These are phyloP conservation scores for Lipomyces mesembrius DNA, from an alignment of 805 yeast species.

Conservation along the genomic window DNA sequence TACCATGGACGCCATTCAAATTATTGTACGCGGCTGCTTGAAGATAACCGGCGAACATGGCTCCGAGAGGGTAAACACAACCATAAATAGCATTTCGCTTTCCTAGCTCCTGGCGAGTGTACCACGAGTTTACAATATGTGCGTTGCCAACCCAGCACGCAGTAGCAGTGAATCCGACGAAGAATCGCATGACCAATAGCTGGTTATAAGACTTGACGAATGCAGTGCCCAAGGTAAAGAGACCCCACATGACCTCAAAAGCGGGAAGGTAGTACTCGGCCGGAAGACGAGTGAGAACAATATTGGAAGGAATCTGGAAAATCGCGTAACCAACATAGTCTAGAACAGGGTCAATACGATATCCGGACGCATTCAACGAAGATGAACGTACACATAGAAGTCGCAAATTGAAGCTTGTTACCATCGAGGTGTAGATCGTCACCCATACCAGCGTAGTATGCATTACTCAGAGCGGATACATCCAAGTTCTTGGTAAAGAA, in stretches of 20 bases:
- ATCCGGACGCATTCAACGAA: conserved; percentile 35
- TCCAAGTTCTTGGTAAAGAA: conserved; percentile 74
- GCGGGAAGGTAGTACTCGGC: conserved; percentile 52
- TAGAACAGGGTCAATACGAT: conserved; percentile 53
- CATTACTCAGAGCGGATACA: conserved; percentile 62
- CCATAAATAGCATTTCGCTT: conserved; percentile 65
- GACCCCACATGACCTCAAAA: conserved; percentile 50
- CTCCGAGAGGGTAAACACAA: conserved; percentile 65
- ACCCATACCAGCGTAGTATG: conserved; percentile 69
- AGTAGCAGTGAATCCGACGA: conserved; percentile 52
- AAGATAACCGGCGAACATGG: conserved; percentile 63
- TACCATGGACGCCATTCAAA: conserved; percentile 57
- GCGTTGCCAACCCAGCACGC: conserved; percentile 52
- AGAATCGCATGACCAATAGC: conserved; percentile 47
- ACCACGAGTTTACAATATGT: conserved; percentile 55
- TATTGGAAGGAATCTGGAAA: conserved; percentile 50
- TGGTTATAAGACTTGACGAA: conserved; percentile 44
- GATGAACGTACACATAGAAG: conserved; percentile 44
- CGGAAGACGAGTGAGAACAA: conserved; percentile 44
- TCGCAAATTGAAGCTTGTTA: conserved; percentile 60
- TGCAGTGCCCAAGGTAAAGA: conserved; percentile 40
- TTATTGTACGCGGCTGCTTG: conserved; percentile 58
- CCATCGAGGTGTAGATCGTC: conserved; percentile 61
- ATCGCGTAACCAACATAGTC: conserved; percentile 41
- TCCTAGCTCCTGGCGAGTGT: conserved; percentile 60